Evolutionary conservation across 2,329 filamentous ascomycete genomes (phyloP).

Genomic region (Diplodia intermedia): DNA sequence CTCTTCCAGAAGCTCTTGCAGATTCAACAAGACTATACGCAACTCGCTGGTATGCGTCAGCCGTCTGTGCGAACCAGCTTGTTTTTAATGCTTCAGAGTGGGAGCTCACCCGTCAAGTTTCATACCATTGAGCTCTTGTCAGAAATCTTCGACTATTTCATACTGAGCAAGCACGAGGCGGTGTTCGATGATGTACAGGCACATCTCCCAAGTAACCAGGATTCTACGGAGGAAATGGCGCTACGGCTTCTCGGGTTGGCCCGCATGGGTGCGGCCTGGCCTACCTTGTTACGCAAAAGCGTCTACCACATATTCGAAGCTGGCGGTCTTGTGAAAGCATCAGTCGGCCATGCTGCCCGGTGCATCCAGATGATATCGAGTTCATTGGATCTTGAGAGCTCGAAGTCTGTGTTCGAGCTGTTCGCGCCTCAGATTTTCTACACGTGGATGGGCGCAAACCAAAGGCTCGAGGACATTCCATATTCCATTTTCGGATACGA

Average conservation of each 20-base stretch:
- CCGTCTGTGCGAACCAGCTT: constrained; percentile 74
- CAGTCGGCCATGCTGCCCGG: constrained; percentile 72
- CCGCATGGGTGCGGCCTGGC: constrained; percentile 80
- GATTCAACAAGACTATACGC: constrained; percentile 70
- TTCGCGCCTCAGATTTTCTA: constrained; percentile 90
- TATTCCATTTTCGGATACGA: constrained; percentile 84
- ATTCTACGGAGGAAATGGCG: constrained; percentile 81
- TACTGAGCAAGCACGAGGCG: constrained; percentile 82
- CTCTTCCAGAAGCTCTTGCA: constrained; percentile 75
- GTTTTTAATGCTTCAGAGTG: constrained; percentile 72
- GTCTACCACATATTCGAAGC: constrained; percentile 96
- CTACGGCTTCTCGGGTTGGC: constrained; percentile 79
- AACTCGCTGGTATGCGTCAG: constrained; percentile 56
- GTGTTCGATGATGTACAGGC: constrained; percentile 85
- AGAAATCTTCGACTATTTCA: constrained; percentile 77
- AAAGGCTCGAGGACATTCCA: constrained; percentile 70
- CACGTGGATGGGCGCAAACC: constrained; percentile 75
- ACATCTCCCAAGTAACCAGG: constrained; percentile 74
- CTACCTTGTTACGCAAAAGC: constrained; percentile 82
- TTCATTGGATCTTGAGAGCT: constrained; percentile 68
- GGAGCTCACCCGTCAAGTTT: constrained; percentile 76
- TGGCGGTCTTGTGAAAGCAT: constrained; percentile 72
- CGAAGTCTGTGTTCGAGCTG: constrained; percentile 76
- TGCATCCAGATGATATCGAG: constrained; percentile 73
- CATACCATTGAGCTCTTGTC: constrained; percentile 73